phyloP scores from a whole-genome alignment of 768 basidiomycete species.

The Termitomyces sp. region DNA sequence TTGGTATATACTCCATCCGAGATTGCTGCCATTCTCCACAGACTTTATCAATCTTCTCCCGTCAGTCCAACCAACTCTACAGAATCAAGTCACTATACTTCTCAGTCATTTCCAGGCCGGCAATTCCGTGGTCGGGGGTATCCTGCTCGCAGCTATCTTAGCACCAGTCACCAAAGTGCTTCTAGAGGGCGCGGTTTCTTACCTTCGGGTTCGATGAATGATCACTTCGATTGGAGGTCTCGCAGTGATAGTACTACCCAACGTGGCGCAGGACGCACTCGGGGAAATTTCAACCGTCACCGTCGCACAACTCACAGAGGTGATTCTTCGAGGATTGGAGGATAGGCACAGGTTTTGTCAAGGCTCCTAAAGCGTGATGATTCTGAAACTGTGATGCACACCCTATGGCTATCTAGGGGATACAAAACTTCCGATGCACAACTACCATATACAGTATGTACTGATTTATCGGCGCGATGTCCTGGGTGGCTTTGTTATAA shows the following conservation, averaged over 20 bases:
- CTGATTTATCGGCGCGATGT: slow-evolving; percentile 2
- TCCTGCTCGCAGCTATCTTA: slow-evolving; percentile 21
- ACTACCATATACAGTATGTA: slow-evolving; percentile 8
- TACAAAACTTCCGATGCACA: neutral
- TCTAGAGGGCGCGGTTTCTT: slow-evolving; percentile 13
- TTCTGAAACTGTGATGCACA: neutral
- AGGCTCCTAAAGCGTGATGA: neutral
- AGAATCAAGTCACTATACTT: slow-evolving; percentile 5
- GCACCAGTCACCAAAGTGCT: slow-evolving; percentile 16
- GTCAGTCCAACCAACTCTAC: slow-evolving; percentile 20
- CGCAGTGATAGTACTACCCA: neutral
- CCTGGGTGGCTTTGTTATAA: neutral
- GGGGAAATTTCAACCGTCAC: slow-evolving; percentile 3
- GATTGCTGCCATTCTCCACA: slow-evolving; percentile 48
- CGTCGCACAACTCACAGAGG: neutral
- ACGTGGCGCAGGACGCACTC: slow-evolving; percentile 12
- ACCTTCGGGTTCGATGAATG: slow-evolving; percentile 10
- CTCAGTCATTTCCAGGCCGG: slow-evolving; percentile 18
- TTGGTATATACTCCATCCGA: slow-evolving; percentile 49
- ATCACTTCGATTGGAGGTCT: slow-evolving; percentile 1
- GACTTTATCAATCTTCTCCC: slow-evolving; percentile 43
- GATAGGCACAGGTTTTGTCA: neutral
- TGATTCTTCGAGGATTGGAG: neutral
- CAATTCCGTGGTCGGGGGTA: slow-evolving; percentile 21
- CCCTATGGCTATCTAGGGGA: neutral